These are phyloP conservation scores for Phyllosticta citrichinensis DNA, from an alignment of 2,329 filamentous ascomycete genomes.

Conservation along the genomic window DNA sequence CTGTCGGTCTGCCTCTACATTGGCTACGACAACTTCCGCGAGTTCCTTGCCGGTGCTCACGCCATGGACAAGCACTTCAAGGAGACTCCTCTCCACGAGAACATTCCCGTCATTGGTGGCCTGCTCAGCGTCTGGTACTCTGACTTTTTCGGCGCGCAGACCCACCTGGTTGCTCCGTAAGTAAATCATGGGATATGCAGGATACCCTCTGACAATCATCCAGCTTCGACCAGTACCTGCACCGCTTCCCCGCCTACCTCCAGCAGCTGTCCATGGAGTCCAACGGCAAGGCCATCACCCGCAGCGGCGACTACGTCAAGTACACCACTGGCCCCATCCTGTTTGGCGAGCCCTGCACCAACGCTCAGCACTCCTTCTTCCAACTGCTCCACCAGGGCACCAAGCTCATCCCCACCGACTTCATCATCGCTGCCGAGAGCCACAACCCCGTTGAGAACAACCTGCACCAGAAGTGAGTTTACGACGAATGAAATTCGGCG, in stretches of 20 bases:
- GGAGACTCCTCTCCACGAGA: slow-evolving; percentile 79
- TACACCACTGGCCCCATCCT: slow-evolving; percentile 95
- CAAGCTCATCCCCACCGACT: slow-evolving; percentile 96
- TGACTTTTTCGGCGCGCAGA: slow-evolving; percentile 97
- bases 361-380: slow-evolving; percentile 99
- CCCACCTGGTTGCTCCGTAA: slow-evolving; percentile 89
- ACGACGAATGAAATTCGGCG: too few relatives aligned
- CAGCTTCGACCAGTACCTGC: slow-evolving; percentile 96
- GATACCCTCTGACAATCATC: slow-evolving; percentile 13
- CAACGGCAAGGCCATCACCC: slow-evolving; percentile 94
- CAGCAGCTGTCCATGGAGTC: slow-evolving; percentile 99
- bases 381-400: slow-evolving; percentile 98
- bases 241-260: slow-evolving; percentile 97
- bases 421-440: slow-evolving; percentile 90
- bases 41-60: slow-evolving; percentile 89
- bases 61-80: slow-evolving; percentile 99
- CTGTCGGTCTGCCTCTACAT: slow-evolving; percentile 90
- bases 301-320: slow-evolving; percentile 78
- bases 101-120: slow-evolving; percentile 87
- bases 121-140: slow-evolving; percentile 97
- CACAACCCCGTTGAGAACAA: slow-evolving; percentile 92
- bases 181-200: slow-evolving; percentile 24
- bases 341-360: slow-evolving; percentile 97
- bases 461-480: slow-evolving; percentile 69
- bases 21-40: slow-evolving; percentile 93